phyloP scores from a whole-genome alignment of 1,139 yeast genomes.

The Blastobotrys proliferans region DNA sequence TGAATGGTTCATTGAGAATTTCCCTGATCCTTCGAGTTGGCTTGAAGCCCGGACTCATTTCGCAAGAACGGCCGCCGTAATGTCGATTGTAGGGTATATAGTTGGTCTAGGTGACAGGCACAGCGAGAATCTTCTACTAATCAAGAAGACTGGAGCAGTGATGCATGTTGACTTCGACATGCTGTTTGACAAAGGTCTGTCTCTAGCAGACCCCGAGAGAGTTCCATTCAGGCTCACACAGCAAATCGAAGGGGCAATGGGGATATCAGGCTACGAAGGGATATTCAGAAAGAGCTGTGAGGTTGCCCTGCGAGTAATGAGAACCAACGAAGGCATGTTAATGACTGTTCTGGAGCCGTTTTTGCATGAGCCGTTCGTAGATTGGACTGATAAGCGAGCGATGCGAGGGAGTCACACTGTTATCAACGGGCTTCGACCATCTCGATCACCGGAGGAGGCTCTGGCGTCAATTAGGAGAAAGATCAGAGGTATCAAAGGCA shows the following conservation, averaged over 20 bases:
- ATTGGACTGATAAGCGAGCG: slow-evolving; percentile 27
- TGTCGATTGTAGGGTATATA: slow-evolving; percentile 96
- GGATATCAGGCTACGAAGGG: slow-evolving; percentile 88
- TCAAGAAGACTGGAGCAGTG: slow-evolving; percentile 70
- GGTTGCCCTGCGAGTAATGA: slow-evolving; percentile 66
- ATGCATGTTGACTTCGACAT: slow-evolving; percentile 97
- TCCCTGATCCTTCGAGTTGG: slow-evolving; percentile 91
- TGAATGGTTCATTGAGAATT: slow-evolving; percentile 82
- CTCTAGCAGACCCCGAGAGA: slow-evolving; percentile 75
- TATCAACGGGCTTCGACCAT: slow-evolving; percentile 29
- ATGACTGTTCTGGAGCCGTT: slow-evolving; percentile 92
- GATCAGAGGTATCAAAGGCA: slow-evolving; percentile 77
- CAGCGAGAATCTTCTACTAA: slow-evolving; percentile 80
- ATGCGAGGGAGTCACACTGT: slow-evolving; percentile 15
- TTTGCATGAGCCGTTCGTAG: slow-evolving; percentile 81
- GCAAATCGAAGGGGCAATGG: slow-evolving; percentile 88
- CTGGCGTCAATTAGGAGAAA: slow-evolving; percentile 71
- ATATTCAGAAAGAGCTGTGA: slow-evolving; percentile 82
- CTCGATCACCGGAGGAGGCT: slow-evolving; percentile 57
- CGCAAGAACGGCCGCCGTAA: slow-evolving; percentile 82
- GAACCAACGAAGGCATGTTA: slow-evolving; percentile 80
- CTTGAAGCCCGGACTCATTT: slow-evolving; percentile 70
- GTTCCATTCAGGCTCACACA: slow-evolving; percentile 92
- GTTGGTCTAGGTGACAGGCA: slow-evolving; percentile 84
- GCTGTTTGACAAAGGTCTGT: slow-evolving; percentile 69